Base-by-base conservation (phyloP, 116 monocot genomes). In the Papilionanthe hybrid region DNA sequence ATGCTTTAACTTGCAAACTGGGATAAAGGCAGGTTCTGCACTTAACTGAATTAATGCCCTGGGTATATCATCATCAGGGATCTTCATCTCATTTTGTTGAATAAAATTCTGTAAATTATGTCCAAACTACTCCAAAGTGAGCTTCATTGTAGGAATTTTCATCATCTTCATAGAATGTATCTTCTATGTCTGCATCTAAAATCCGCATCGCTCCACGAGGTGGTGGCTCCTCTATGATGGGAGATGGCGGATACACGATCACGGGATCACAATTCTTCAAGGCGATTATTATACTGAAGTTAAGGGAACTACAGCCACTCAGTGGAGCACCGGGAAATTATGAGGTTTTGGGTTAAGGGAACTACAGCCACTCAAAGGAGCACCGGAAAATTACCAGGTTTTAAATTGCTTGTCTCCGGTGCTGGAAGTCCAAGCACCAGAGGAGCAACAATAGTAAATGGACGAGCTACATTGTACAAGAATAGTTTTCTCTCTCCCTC, bases 351-450 rank as follows among this genome's bases (percentile, higher is more conserved):
- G n/a, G 81, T 19, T 42, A 7, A 43, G 22, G 20, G 30, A 49
- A 47, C 11, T 30, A 41, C 44, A 13, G 22, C 17, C 20, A 72
- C n/a, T 74, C 27, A 78, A 30, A 50, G 28, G 77, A 58, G 42
- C 56, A 86, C 48, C 15, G 22, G 53, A 74, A 78, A 53, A 32
- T 32, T 1, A 42, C 44, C 75, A 48, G 23, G 20, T 32, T 67
- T 55, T 78, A 47, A 75, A 65, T 19, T 75, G 57, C 75, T 81
- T 78, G 32, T 89, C 82, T 84, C 78, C 53, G 86, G 84, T 72
- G 77, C 84, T 69, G 86, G 86, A 55, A 89, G 83, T 30, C 79
- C 82, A 68, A 89, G 79, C 50, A 68, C 20, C 15, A 23, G 41
- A 68, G 9, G 15, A 57, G 60, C 57, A 63, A 55, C 41, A 81